phyloP scores from a whole-genome alignment of 2,329 filamentous ascomycete species.

The Botrytis paeoniae region DNA sequence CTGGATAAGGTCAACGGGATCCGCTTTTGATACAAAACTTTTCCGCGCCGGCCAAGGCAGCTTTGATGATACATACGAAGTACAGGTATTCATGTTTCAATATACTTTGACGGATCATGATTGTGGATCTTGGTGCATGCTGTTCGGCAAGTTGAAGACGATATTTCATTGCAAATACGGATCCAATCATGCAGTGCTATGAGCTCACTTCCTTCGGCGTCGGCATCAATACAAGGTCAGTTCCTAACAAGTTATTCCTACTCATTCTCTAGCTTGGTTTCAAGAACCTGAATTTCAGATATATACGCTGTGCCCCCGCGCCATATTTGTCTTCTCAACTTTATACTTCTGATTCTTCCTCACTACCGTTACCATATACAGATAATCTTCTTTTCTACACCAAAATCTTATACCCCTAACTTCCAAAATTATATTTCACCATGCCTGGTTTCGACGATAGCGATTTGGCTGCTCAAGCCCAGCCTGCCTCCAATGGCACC shows the following conservation, averaged over 20 bases:
- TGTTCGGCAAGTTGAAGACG: slow-evolving; percentile 3
- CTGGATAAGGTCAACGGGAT: slow-evolving; percentile 17
- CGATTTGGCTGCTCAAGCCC: slow-evolving; percentile 47
- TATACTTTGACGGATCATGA: slow-evolving; percentile 12
- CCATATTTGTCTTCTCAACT: not conserved
- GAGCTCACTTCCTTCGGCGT: slow-evolving; percentile 13
- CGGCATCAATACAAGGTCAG: not conserved
- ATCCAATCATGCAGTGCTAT: slow-evolving; percentile 13
- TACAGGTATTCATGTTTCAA: slow-evolving; percentile 25
- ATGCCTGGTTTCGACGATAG: slow-evolving; percentile 61
- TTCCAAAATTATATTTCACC: slow-evolving; percentile 35
- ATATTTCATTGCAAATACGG: slow-evolving; percentile 12
- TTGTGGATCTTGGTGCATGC: slow-evolving; percentile 2
- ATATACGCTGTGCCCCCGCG: slow-evolving; percentile 29
- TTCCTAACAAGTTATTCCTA: slow-evolving; percentile 23
- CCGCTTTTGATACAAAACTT: slow-evolving; percentile 34
- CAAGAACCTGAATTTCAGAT: slow-evolving; percentile 26
- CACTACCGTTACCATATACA: not conserved
- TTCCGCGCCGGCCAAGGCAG: slow-evolving; percentile 26
- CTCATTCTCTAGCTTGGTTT: slow-evolving; percentile 33
- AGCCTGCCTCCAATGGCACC: slow-evolving; percentile 23
- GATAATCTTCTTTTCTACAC: not conserved
- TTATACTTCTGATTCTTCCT: not conserved
- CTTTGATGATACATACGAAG: slow-evolving; percentile 22
- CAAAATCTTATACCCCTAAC: not conserved